Percentiles rank a stretch among this genome's conserved stretches.
Conservation (phyloP, 306 rosid genomes). For the Acacia confusa region DNA sequence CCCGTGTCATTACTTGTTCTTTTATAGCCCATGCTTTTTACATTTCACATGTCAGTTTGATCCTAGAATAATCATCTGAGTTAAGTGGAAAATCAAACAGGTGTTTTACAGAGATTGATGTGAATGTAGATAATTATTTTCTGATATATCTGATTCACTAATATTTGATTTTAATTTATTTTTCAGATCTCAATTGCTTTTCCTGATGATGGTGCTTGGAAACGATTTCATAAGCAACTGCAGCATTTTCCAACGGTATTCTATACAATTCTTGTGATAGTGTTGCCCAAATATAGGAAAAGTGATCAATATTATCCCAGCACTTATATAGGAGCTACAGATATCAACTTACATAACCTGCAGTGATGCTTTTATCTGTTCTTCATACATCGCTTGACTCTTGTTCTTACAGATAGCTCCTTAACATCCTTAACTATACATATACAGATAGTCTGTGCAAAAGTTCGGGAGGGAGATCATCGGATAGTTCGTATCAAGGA, state of each 20-base stretch:
- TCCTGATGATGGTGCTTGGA: constrained; percentile 99
- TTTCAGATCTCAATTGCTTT: constrained; percentile 84
- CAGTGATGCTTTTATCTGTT: constrained; percentile 19
- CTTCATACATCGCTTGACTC: constrained; percentile 17
- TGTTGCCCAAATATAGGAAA: constrained; percentile 24
- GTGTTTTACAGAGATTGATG: not conserved
- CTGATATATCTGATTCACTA: constrained; percentile 9
- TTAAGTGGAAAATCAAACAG: constrained; percentile 1
- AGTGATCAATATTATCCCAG: constrained; percentile 6
- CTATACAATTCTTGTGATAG: constrained; percentile 3
- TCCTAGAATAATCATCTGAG: not conserved
- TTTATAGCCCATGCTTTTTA: not conserved
- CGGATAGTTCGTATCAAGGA: constrained; percentile 92
- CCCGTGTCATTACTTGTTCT: not conserved
- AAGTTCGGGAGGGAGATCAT: constrained; percentile 96
- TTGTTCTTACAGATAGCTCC: not conserved
- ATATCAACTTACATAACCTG: constrained; percentile 18
- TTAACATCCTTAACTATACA: constrained; percentile 13
- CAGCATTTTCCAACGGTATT: constrained; percentile 95
- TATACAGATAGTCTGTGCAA: constrained; percentile 88
- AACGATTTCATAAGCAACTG: constrained; percentile 89
- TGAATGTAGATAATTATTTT: constrained; percentile 19
- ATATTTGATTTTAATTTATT: constrained; percentile 3
- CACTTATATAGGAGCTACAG: constrained; percentile 11
- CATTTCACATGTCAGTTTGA: not conserved